phyloP scores from a whole-genome alignment of 176 grass and related monocot species.

The Oropetium thomaeum region DNA sequence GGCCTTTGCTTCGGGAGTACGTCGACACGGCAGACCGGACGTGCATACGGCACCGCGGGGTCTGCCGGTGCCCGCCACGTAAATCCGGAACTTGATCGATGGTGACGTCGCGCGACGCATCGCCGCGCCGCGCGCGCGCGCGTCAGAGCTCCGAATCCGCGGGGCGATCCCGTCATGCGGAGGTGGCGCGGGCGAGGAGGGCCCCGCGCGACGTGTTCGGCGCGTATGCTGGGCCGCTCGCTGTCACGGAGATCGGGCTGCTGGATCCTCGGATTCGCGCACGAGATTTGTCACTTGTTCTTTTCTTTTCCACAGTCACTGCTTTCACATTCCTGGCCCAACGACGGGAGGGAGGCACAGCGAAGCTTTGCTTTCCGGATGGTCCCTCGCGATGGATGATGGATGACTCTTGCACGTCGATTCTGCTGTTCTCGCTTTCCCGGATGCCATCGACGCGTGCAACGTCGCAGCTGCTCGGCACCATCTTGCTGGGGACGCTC shows the following conservation, averaged over 20 bases:
- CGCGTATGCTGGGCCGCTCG: neutral
- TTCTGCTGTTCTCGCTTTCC: constrained; percentile 9
- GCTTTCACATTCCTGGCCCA: neutral
- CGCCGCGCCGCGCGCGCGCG: neutral
- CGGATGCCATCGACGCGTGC: neutral
- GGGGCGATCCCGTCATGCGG: neutral
- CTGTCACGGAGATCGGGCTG: constrained; percentile 31
- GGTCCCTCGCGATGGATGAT: neutral
- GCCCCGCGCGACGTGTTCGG: constrained; percentile 28
- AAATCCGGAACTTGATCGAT: constrained; percentile 36
- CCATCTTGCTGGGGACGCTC: neutral
- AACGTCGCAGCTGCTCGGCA: neutral
- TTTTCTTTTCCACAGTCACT: neutral
- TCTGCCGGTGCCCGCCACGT: constrained; percentile 31
- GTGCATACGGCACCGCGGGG: too few relatives aligned
- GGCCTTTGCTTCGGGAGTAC: constrained; percentile 4
- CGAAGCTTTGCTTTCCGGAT: neutral
- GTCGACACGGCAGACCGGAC: neutral
- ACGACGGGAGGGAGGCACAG: neutral
- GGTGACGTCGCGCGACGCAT: neutral
- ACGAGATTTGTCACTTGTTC: constrained; percentile 11
- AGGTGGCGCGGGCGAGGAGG: neutral
- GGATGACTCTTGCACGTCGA: neutral
- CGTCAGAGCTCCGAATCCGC: neutral
- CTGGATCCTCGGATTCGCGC: constrained; percentile 31